These are phyloP conservation scores for Graphilbum fragrans DNA, from an alignment of 2,329 filamentous ascomycete species.

Conservation along the genomic window DNA sequence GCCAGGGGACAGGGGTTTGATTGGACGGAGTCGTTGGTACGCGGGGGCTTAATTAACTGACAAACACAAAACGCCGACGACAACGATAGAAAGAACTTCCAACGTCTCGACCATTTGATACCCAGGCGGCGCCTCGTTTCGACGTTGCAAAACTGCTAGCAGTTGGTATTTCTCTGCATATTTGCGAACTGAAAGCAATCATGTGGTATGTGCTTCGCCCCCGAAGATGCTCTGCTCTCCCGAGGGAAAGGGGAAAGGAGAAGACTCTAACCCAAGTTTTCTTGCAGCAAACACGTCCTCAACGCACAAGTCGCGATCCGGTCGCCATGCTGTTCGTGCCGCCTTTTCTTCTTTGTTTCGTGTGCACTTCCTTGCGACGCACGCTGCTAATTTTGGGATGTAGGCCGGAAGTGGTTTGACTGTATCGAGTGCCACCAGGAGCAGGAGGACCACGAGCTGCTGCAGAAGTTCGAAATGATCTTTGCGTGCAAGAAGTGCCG, in stretches of 20 bases:
- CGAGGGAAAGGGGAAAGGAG: too few species aligned
- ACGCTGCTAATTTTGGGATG: background rate
- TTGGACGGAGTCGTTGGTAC: too few species aligned
- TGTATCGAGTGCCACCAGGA: slow-evolving; percentile 91
- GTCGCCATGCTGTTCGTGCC: slow-evolving; percentile 75
- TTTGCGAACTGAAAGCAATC: too few species aligned
- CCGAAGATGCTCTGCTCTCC: too few species aligned
- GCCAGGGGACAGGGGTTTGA: too few species aligned
- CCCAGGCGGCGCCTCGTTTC: too few species aligned
- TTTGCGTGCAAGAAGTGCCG: slow-evolving; percentile 99
- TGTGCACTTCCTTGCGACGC: background rate
- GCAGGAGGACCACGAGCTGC: slow-evolving; percentile 61
- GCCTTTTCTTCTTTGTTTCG: background rate
- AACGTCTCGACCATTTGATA: too few species aligned
- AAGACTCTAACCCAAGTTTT: background rate
- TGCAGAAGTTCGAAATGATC: slow-evolving; percentile 73
- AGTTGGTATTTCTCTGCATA: too few species aligned
- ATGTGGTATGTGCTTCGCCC: background rate
- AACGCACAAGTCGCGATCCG: slow-evolving; percentile 97
- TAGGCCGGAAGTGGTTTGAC: slow-evolving; percentile 96
- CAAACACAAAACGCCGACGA: too few species aligned
- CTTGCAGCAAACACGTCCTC: slow-evolving; percentile 80
- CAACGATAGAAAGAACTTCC: too few species aligned
- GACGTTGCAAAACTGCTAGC: too few species aligned
- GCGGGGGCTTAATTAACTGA: too few species aligned